phyloP scores from a whole-genome alignment of 768 basidiomycete genomes.

The Kwoniella sp. region DNA sequence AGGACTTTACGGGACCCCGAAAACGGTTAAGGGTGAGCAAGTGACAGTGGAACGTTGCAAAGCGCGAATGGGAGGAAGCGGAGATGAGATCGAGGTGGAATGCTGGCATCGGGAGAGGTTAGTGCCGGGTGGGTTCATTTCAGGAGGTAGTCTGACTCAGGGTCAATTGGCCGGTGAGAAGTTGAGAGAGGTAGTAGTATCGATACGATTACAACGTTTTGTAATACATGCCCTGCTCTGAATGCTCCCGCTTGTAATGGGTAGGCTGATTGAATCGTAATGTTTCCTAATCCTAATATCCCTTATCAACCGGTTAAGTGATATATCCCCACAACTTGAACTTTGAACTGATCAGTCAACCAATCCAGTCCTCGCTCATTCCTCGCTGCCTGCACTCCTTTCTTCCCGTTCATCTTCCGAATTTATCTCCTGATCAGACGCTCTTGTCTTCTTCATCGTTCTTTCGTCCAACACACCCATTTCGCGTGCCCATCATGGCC shows the following conservation, averaged over 20 bases:
- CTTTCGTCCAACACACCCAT: neutral
- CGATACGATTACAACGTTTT: too few relatives aligned
- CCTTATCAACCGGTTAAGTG: slow-evolving; percentile 1
- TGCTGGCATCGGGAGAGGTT: neutral
- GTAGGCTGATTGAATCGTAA: neutral
- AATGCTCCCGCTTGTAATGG: slow-evolving; percentile 1
- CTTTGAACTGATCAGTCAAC: too few relatives aligned
- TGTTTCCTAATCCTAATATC: too few relatives aligned
- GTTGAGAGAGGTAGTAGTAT: too few relatives aligned
- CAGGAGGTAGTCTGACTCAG: neutral
- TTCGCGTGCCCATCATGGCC: slow-evolving; percentile 9
- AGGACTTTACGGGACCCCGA: neutral
- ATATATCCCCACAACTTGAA: neutral
- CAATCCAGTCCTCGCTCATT: slow-evolving; percentile 1
- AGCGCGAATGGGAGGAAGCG: neutral
- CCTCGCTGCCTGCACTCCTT: neutral
- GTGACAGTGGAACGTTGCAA: too few relatives aligned
- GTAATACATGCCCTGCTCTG: neutral
- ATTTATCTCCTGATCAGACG: neutral
- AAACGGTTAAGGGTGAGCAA: neutral
- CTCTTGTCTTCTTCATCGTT: neutral
- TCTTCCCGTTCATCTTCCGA: slow-evolving; percentile 7
- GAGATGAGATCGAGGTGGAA: neutral
- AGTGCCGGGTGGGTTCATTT: slow-evolving; percentile 2
- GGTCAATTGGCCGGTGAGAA: too few relatives aligned